These are phyloP conservation scores for Albifimbria verrucaria DNA, from an alignment of 2,329 filamentous ascomycete genomes.

Conservation along the genomic window DNA sequence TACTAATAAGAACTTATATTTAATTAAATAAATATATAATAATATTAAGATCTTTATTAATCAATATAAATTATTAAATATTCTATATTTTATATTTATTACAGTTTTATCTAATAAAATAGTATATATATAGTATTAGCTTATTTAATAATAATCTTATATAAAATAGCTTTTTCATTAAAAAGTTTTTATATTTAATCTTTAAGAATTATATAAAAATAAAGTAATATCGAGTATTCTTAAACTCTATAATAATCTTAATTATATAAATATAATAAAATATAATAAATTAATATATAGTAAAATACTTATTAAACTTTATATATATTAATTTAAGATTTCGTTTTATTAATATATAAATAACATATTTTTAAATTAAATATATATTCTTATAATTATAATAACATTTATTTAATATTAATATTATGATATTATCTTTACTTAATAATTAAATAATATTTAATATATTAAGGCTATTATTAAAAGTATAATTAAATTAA, in stretches of 20 bases:
- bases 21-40: background rate
- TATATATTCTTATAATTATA: slow-evolving; percentile 2
- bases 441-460: background rate
- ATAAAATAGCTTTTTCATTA: slow-evolving; percentile 1
- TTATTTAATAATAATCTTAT: background rate
- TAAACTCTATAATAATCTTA: background rate
- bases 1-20: background rate
- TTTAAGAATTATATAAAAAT: background rate
- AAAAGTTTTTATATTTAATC: background rate
- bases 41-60: background rate
- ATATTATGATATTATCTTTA: slow-evolving; percentile 1
- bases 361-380: background rate
- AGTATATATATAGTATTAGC: background rate
- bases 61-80: background rate
- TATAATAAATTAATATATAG: background rate
- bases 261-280: background rate
- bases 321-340: background rate
- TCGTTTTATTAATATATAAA: background rate
- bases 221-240: background rate
- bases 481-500: background rate
- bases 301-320: background rate
- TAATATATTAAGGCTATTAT: background rate
- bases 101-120: background rate
- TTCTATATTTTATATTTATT: background rate
- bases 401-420: background rate